Evolutionary conservation across 2,329 filamentous ascomycete species (phyloP).

Genomic region (Cercospora sp.): DNA sequence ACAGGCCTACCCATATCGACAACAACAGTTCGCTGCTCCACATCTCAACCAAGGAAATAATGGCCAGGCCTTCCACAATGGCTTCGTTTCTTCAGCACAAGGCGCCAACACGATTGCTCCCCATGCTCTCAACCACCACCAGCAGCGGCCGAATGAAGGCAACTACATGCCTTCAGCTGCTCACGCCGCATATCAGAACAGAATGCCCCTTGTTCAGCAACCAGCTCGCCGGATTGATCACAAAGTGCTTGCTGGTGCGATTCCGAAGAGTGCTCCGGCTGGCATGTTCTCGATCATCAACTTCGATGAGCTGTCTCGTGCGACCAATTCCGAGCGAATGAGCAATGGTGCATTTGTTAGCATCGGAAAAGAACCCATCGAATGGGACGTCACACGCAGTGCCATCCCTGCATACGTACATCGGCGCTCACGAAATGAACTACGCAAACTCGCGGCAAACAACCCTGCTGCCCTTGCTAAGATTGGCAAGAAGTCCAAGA

Average conservation of each 20-base stretch:
- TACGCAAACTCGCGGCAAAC: constrained; percentile 45
- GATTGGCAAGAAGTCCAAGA: constrained; percentile 40
- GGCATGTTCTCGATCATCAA: constrained; percentile 47
- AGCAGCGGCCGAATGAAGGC: constrained; percentile 7
- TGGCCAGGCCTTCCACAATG: constrained; percentile 28
- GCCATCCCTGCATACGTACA: constrained; percentile 45
- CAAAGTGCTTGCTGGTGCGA: constrained; percentile 28
- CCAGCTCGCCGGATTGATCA: constrained; percentile 30
- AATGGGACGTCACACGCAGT: constrained; percentile 49
- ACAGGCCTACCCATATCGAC: constrained; percentile 29
- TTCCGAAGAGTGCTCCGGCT: constrained; percentile 33
- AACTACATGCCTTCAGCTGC: constrained; percentile 21
- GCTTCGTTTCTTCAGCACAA: constrained; percentile 20
- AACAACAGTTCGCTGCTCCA: constrained; percentile 31
- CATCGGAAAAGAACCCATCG: constrained; percentile 44
- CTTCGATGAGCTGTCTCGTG: constrained; percentile 43
- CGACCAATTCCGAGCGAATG: constrained; percentile 47
- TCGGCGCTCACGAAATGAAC: constrained; percentile 49
- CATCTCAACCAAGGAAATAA: constrained; percentile 15
- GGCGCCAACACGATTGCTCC: constrained; percentile 35
- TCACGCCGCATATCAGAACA: constrained; percentile 19
- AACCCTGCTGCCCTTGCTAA: constrained; percentile 45
- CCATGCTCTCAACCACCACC: constrained; percentile 33
- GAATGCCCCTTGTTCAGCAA: constrained; percentile 1
- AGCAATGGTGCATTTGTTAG: constrained; percentile 44